Base-by-base conservation (phyloP, 1,284 basidiomycete genomes). In the Cutaneotrichosporon dermatis region DNA sequence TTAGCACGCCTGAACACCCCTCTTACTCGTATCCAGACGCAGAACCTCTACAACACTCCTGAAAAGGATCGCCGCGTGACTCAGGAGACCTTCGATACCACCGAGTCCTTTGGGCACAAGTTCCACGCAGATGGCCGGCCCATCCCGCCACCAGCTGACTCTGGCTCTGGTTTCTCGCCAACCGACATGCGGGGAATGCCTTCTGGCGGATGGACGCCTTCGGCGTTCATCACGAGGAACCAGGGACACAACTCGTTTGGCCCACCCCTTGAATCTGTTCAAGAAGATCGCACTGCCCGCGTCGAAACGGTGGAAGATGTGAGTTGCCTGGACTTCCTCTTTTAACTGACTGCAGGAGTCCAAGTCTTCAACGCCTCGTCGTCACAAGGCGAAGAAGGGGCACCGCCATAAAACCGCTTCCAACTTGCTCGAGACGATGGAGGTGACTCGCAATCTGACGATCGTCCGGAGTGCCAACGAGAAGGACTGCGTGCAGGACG, bases 101-200 rank as follows among this genome's bases (percentile, higher is more conserved):
- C 33, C 34, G 46, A 73, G 13, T 76, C 75, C 0, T 78, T 78
- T 55, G 76, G 76, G 0, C 75, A 77, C 58, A 58, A 75, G 6
- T 56, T 68, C 2, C 72, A 74, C 57, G 59, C 56, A 13, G 64
- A 73, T 45, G 74, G 73, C 11, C 55, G 58, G 9, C 71, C 74
- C 0, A 43, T 70, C 43, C 62, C 58, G 36, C 43, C 53, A 34
- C 55, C 61, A 2, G 33, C 42, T 2, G 36, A 34, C 12, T 25
- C 25, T 2, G 25, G 25, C 2, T 25, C 25, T 25, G 25, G 25
- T 25, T 3, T 33, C 15, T 3, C 50, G 6, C 39, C 15, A 13
- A 39, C 39, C 50, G 11, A 33, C 33, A 36, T 8, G 13, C 34
- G 34, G 13, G 34, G 25, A 25, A 3, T 25, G 25, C 25, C 33